Percentiles rank a stretch among this genome's conserved stretches.
These are phyloP conservation scores for Vachellia collinsii DNA, from an alignment of 306 rosid genomes.

Conservation along the genomic window DNA sequence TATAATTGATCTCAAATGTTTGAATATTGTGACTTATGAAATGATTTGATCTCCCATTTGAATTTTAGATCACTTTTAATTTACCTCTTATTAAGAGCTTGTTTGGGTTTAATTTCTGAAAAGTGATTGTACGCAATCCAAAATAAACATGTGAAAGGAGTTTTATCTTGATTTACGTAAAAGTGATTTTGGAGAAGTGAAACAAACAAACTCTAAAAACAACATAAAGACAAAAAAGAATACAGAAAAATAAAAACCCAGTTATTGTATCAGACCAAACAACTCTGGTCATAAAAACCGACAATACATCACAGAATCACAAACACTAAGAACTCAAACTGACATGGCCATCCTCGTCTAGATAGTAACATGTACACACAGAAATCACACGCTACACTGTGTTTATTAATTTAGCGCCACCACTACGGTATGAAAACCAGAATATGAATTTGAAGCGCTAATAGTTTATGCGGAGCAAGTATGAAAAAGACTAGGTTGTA, in stretches of 20 bases:
- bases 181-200: no score
- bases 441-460: constrained; percentile 29
- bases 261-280: not conserved
- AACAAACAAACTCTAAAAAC: no score
- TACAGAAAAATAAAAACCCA: constrained; percentile 4
- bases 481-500: constrained; percentile 55
- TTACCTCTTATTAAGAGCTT: constrained; percentile 28
- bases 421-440: constrained; percentile 22
- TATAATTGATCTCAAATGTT: no score
- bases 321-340: constrained; percentile 23
- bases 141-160: no score
- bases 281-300: constrained; percentile 20
- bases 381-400: constrained; percentile 30
- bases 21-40: no score
- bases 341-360: constrained; percentile 31
- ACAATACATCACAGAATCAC: constrained; percentile 26
- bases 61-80: no score
- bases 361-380: constrained; percentile 13
- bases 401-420: constrained; percentile 31
- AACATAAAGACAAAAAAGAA: not conserved
- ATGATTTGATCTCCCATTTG: no score
- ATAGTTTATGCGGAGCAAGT: constrained; percentile 9
- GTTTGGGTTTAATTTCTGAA: no score
- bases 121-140: no score
- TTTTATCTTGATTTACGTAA: no score